Conservation (phyloP, 305 asterid genomes). For the Ilex paraguariensis region DNA sequence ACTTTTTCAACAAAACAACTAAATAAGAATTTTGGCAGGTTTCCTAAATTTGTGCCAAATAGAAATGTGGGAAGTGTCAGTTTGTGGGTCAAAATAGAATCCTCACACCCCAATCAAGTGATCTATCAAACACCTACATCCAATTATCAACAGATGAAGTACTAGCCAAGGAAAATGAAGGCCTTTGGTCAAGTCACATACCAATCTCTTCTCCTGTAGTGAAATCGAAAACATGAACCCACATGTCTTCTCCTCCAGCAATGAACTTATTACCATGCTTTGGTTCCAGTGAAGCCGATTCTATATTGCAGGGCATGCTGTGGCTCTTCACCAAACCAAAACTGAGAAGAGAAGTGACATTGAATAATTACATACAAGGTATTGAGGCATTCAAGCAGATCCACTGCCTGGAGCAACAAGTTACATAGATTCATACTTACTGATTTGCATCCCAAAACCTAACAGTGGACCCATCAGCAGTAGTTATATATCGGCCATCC, state of each 20-base stretch:
- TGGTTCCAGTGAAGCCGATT: slow-evolving; percentile 96
- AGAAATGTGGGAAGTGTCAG: too few relatives aligned
- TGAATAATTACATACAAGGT: too few relatives aligned
- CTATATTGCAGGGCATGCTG: slow-evolving; percentile 83
- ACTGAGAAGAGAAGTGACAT: slow-evolving; percentile 31
- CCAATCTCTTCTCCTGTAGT: slow-evolving; percentile 86
- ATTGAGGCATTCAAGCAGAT: too few relatives aligned
- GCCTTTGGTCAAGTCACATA: slow-evolving; percentile 16
- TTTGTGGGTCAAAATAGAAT: too few relatives aligned
- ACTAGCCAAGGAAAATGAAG: too few relatives aligned
- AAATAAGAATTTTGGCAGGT: too few relatives aligned
- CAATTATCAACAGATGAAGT: neutral
- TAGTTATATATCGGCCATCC: slow-evolving; percentile 91
- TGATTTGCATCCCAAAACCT: slow-evolving; percentile 99
- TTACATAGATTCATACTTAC: slow-evolving; percentile 28
- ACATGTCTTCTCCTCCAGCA: slow-evolving; percentile 99
- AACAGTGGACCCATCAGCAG: slow-evolving; percentile 83
- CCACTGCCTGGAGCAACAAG: too few relatives aligned
- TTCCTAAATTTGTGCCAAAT: too few relatives aligned
- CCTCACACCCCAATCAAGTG: too few relatives aligned
- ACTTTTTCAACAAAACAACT: too few relatives aligned
- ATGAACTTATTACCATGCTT: slow-evolving; percentile 79
- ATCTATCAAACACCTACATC: too few relatives aligned
- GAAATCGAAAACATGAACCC: slow-evolving; percentile 89
- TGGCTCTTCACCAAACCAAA: slow-evolving; percentile 88